These are phyloP conservation scores for Oleoguttula mirabilis DNA, from an alignment of 495 filamentous ascomycete genomes.

Conservation along the genomic window DNA sequence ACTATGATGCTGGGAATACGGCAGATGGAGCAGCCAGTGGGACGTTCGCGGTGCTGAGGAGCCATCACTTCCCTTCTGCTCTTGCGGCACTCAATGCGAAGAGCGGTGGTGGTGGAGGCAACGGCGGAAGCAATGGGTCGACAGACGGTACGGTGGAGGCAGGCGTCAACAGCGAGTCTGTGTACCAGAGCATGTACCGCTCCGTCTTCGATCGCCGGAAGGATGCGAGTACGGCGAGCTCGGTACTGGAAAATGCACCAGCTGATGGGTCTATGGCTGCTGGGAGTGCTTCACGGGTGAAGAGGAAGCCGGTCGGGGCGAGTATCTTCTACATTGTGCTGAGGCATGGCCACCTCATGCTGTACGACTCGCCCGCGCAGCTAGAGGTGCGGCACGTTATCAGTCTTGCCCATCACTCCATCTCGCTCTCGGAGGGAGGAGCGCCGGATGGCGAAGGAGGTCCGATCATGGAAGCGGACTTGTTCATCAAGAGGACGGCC, in stretches of 20 bases:
- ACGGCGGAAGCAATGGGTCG: slow-evolving; percentile 70
- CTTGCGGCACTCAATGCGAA: slow-evolving; percentile 9
- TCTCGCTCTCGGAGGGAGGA: slow-evolving; percentile 68
- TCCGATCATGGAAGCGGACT: slow-evolving; percentile 70
- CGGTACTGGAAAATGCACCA: slow-evolving; percentile 49
- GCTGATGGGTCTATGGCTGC: slow-evolving; percentile 90
- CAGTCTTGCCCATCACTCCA: slow-evolving; percentile 73
- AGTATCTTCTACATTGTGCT: slow-evolving; percentile 15
- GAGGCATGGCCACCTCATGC: slow-evolving; percentile 92
- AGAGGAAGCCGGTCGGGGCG: slow-evolving; percentile 6
- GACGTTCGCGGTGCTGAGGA: slow-evolving; percentile 75
- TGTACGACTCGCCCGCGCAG: slow-evolving; percentile 83
- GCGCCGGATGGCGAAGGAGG: slow-evolving; percentile 33
- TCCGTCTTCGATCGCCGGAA: slow-evolving; percentile 84
- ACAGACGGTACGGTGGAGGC: slow-evolving; percentile 54
- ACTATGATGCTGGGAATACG: too few relatives aligned
- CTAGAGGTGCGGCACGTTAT: slow-evolving; percentile 92
- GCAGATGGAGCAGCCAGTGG: slow-evolving; percentile 2
- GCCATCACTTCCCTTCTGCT: slow-evolving; percentile 42
- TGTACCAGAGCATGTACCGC: slow-evolving; percentile 96
- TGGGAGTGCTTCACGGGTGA: slow-evolving; percentile 51
- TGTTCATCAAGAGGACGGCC: slow-evolving; percentile 92
- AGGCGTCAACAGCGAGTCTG: slow-evolving; percentile 52
- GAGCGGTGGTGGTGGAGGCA: background rate
- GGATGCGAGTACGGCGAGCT: slow-evolving; percentile 24